phyloP scores from a whole-genome alignment of 768 basidiomycete species.

The Serendipita sp. region DNA sequence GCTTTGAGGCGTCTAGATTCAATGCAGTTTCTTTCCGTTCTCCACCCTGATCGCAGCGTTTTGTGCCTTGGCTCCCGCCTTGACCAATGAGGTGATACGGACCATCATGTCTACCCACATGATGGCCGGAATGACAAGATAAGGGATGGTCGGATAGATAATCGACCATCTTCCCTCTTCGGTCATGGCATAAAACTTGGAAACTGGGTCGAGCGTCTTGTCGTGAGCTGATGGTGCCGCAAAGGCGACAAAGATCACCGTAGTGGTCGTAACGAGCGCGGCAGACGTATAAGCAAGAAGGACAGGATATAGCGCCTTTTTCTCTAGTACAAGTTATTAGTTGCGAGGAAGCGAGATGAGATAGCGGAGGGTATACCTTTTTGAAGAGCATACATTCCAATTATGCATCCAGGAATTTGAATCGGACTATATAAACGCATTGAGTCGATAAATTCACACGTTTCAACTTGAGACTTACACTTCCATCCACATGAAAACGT shows the following conservation, averaged over 20 bases:
- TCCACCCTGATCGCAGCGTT: too few relatives aligned
- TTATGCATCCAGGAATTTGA: neutral
- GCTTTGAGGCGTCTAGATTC: too few relatives aligned
- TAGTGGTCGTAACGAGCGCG: neutral
- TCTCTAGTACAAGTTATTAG: neutral
- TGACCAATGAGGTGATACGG: neutral
- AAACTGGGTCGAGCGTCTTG: neutral
- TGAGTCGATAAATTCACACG: neutral
- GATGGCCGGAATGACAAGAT: neutral
- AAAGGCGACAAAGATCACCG: neutral
- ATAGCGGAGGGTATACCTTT: neutral
- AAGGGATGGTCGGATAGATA: neutral
- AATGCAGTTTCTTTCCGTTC: too few relatives aligned
- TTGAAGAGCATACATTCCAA: neutral
- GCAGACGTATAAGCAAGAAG: neutral
- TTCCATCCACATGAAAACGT: neutral
- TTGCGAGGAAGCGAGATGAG: neutral
- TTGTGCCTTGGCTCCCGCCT: too few relatives aligned
- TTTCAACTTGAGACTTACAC: neutral
- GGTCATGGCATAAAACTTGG: neutral
- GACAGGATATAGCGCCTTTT: neutral
- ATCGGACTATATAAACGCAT: neutral
- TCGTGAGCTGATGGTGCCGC: neutral
- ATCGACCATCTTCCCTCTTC: neutral
- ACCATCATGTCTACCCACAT: slow-evolving; percentile 4